These are phyloP conservation scores for Ogataea henricii DNA, from an alignment of 805 yeast species.

Conservation along the genomic window DNA sequence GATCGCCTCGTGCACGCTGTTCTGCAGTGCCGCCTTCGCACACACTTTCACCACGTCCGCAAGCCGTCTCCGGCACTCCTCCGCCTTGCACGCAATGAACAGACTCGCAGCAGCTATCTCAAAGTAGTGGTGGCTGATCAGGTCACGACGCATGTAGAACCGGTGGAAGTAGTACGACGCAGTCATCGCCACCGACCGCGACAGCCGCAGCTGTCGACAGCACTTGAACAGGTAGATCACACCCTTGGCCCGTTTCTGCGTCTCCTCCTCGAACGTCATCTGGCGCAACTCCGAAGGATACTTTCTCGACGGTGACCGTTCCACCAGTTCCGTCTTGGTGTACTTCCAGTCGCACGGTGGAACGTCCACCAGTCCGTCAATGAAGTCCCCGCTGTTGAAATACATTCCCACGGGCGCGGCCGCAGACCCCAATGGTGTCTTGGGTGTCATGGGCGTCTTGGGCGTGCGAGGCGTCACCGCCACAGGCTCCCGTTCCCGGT, in stretches of 20 bases:
- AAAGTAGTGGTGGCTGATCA: conserved; percentile 46
- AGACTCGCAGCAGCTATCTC: conserved; percentile 53
- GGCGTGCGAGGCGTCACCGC: conserved; percentile 17
- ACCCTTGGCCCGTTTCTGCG: conserved; percentile 48
- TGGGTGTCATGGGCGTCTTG: conserved; percentile 15
- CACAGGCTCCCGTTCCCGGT: background rate
- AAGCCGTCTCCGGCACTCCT: conserved; percentile 50
- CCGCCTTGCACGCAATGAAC: conserved; percentile 55
- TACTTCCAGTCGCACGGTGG: conserved; percentile 31
- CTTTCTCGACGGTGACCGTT: conserved; percentile 38
- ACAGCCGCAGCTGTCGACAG: conserved; percentile 45
- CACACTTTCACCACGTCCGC: conserved; percentile 52
- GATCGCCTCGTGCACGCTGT: conserved; percentile 40
- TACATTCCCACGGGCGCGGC: conserved; percentile 1
- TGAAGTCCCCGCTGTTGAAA: conserved; percentile 24
- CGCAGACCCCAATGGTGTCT: conserved; percentile 8
- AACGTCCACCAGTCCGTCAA: conserved; percentile 33
- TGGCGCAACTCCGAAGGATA: conserved; percentile 26
- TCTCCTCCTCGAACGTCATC: conserved; percentile 41
- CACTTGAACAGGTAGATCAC: conserved; percentile 46
- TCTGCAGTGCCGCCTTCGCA: conserved; percentile 44
- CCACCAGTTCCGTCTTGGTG: conserved; percentile 26
- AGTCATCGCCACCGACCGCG: conserved; percentile 48
- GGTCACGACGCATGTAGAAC: conserved; percentile 49
- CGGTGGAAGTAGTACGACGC: conserved; percentile 53